Percentiles rank a stretch among this genome's conserved stretches.
Conservation (phyloP, 2,329 filamentous ascomycete species). For the Blastomyces parvus region DNA sequence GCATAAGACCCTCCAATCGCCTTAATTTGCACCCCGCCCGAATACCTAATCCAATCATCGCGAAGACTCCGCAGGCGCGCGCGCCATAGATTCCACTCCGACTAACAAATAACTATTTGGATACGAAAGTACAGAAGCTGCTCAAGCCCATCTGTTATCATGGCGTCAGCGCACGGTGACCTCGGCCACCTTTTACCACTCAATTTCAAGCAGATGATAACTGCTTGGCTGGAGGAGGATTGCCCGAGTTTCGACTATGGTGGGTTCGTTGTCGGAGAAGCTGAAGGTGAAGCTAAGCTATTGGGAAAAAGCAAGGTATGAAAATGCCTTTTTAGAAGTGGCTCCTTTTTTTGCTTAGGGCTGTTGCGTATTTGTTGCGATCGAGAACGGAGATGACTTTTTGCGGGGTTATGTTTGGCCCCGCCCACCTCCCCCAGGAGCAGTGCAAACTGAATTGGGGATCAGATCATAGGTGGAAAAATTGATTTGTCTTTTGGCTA, state of each 20-base stretch:
- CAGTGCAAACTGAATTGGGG: background rate
- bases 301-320: conserved; percentile 49
- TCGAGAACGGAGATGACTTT: background rate
- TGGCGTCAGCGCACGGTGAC: conserved; percentile 51
- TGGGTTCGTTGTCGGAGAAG: conserved; percentile 80
- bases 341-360: background rate
- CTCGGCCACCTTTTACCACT: conserved; percentile 68
- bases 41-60: background rate
- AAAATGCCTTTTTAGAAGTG: conserved; percentile 4
- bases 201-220: conserved; percentile 71
- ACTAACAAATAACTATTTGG: background rate
- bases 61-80: background rate
- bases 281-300: conserved; percentile 37
- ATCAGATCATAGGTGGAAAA: background rate
- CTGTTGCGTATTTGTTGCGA: background rate
- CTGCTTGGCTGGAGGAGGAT: conserved; percentile 87
- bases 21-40: background rate
- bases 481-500: background rate
- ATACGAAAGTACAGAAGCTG: background rate
- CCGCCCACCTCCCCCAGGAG: background rate
- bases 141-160: conserved; percentile 21
- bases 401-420: background rate
- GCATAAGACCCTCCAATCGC: background rate
- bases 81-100: background rate
- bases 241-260: conserved; percentile 95